phyloP scores from a whole-genome alignment of 768 basidiomycete species.

The Mycena rosella region DNA sequence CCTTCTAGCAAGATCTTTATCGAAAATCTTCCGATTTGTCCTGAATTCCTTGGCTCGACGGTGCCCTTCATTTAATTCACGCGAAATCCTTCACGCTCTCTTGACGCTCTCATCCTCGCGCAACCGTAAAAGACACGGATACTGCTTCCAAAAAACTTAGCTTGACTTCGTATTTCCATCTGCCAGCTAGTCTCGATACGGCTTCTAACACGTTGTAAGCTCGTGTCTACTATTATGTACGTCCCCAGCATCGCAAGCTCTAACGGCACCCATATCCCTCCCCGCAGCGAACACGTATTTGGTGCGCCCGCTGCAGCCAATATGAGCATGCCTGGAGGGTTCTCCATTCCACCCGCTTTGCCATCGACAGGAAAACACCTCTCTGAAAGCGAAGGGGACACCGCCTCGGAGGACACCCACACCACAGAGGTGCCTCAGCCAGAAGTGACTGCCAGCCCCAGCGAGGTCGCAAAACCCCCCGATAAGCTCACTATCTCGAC shows the following conservation, averaged over 20 bases:
- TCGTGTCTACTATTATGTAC: conserved; percentile 25
- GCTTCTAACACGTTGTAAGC: conserved; percentile 32
- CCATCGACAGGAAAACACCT: conserved; percentile 16
- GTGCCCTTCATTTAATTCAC: too few species aligned
- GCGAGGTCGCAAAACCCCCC: background rate
- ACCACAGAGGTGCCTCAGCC: background rate
- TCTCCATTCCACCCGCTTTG: conserved; percentile 29
- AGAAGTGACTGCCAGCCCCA: background rate
- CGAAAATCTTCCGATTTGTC: too few species aligned
- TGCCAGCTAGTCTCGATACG: conserved; percentile 3
- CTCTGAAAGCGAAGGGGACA: background rate
- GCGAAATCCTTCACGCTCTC: too few species aligned
- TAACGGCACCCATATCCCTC: background rate
- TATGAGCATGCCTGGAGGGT: conserved; percentile 31
- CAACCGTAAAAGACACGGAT: background rate
- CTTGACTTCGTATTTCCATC: background rate
- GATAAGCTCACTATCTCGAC: conserved; percentile 24
- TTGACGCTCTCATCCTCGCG: background rate
- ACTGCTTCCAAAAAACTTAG: background rate
- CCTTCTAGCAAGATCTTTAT: too few species aligned
- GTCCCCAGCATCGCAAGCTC: background rate
- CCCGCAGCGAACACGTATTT: conserved; percentile 24
- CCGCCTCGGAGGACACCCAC: background rate
- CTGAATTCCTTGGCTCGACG: too few species aligned
- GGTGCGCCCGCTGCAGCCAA: conserved; percentile 5